Conservation (phyloP, 306 rosid genomes). For the Mimosa pudica region DNA sequence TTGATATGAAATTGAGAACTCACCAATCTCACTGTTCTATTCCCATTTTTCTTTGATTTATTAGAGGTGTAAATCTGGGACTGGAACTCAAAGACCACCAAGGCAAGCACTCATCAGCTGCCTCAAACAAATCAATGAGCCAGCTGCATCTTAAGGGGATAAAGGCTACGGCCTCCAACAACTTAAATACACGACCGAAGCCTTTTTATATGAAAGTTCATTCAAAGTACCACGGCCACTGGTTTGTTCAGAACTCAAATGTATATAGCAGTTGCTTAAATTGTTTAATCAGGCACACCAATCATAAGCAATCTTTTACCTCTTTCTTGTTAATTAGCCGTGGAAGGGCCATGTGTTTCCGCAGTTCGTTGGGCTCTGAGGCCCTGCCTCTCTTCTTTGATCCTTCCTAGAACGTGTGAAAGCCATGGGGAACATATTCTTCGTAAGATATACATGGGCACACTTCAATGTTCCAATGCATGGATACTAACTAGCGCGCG, state of each 20-base stretch:
- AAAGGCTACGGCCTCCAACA: neutral
- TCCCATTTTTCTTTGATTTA: neutral
- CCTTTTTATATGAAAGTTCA: neutral
- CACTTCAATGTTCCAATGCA: neutral
- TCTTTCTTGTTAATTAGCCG: neutral
- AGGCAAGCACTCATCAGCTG: neutral
- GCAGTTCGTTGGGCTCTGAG: neutral
- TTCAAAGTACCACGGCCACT: neutral
- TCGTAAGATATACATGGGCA: neutral
- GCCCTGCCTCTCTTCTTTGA: slow-evolving; percentile 36
- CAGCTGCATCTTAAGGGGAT: neutral
- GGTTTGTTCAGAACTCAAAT: neutral
- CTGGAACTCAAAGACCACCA: slow-evolving; percentile 35
- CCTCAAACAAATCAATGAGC: neutral
- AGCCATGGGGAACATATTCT: neutral
- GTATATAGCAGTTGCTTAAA: neutral
- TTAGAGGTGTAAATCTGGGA: slow-evolving; percentile 19
- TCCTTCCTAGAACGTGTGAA: slow-evolving; percentile 34
- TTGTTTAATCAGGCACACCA: neutral
- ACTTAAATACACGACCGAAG: neutral
- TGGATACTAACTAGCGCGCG: neutral
- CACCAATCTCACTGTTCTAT: slow-evolving; percentile 35
- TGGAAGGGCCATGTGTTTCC: slow-evolving; percentile 31
- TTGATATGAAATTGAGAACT: slow-evolving; percentile 28
- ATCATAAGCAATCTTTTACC: neutral